Evolutionary conservation across 345 rosid genomes (phyloP).

Genomic region (Abelmoschus esculentus): DNA sequence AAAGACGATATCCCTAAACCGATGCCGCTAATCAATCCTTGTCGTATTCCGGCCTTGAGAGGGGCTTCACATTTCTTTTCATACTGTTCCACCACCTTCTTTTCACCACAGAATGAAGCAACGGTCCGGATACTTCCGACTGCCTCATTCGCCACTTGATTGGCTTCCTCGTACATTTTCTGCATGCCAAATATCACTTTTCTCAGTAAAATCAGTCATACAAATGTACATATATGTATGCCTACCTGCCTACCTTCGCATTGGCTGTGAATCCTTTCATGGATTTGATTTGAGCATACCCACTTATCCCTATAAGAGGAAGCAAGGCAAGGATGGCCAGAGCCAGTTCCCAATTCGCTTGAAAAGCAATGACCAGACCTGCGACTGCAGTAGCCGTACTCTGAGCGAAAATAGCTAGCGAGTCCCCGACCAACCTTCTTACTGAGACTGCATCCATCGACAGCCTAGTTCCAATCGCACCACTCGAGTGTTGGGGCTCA

Average conservation of each 20-base stretch:
- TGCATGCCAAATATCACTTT: slow-evolving; percentile 17
- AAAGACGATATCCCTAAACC: slow-evolving; percentile 62
- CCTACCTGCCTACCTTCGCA: slow-evolving; percentile 42
- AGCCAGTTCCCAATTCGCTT: slow-evolving; percentile 62
- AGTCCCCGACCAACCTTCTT: slow-evolving; percentile 68
- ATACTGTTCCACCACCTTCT: slow-evolving; percentile 67
- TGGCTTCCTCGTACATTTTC: slow-evolving; percentile 84
- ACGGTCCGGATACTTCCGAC: slow-evolving; percentile 81
- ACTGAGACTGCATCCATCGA: slow-evolving; percentile 72
- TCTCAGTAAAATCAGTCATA: background rate
- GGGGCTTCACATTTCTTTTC: slow-evolving; percentile 68
- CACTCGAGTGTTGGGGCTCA: slow-evolving; percentile 67
- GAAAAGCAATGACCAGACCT: slow-evolving; percentile 61
- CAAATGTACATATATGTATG: background rate
- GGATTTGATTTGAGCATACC: slow-evolving; percentile 51
- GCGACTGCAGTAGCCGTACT: slow-evolving; percentile 45
- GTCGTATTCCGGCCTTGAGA: slow-evolving; percentile 51
- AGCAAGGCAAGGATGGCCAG: slow-evolving; percentile 45
- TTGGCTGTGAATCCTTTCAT: slow-evolving; percentile 74
- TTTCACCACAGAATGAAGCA: slow-evolving; percentile 81
- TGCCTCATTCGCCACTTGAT: slow-evolving; percentile 80
- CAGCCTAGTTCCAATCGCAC: slow-evolving; percentile 66
- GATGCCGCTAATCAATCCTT: slow-evolving; percentile 55
- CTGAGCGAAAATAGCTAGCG: slow-evolving; percentile 51
- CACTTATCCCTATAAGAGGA: slow-evolving; percentile 56